phyloP scores from a whole-genome alignment of 495 filamentous ascomycete species.

The Penicillium desertorum region DNA sequence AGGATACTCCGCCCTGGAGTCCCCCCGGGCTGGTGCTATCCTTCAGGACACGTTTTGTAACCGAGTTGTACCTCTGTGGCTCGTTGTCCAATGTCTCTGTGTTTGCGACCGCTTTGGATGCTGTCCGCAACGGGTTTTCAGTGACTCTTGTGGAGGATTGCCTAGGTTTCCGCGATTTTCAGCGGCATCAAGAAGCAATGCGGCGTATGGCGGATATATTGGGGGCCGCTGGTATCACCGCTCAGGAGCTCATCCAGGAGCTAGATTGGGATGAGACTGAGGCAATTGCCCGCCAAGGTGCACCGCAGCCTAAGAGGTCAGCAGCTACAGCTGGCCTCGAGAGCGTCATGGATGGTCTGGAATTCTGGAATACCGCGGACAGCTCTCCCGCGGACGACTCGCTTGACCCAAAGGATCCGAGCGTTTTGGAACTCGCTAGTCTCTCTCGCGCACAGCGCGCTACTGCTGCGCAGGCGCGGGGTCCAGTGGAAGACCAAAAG shows the following conservation, averaged over 20 bases:
- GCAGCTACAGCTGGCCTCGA: slow-evolving; percentile 37
- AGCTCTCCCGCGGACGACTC: slow-evolving; percentile 15
- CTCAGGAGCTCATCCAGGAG: slow-evolving; percentile 57
- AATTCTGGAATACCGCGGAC: slow-evolving; percentile 23
- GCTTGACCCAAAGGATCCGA: slow-evolving; percentile 22
- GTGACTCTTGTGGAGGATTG: slow-evolving; percentile 89
- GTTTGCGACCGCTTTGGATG: slow-evolving; percentile 90
- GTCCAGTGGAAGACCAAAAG: slow-evolving; percentile 20
- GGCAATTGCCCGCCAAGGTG: slow-evolving; percentile 35
- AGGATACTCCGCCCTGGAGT: slow-evolving; percentile 85
- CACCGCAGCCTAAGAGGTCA: slow-evolving; percentile 19
- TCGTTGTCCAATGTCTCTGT: slow-evolving; percentile 86
- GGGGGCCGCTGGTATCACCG: slow-evolving; percentile 64
- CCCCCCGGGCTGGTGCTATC: slow-evolving; percentile 65
- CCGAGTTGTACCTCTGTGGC: slow-evolving; percentile 89
- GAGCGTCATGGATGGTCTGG: slow-evolving; percentile 39
- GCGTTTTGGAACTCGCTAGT: slow-evolving; percentile 26
- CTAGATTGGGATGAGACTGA: slow-evolving; percentile 50
- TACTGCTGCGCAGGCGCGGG: slow-evolving; percentile 11
- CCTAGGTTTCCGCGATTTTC: slow-evolving; percentile 73
- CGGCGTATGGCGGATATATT: slow-evolving; percentile 73
- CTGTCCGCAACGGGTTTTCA: slow-evolving; percentile 78
- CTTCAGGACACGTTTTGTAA: slow-evolving; percentile 75
- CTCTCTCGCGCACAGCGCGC: slow-evolving; percentile 18
- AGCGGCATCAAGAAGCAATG: slow-evolving; percentile 73